phyloP scores from a whole-genome alignment of 2,329 filamentous ascomycete species.

The Didymella segeticola region DNA sequence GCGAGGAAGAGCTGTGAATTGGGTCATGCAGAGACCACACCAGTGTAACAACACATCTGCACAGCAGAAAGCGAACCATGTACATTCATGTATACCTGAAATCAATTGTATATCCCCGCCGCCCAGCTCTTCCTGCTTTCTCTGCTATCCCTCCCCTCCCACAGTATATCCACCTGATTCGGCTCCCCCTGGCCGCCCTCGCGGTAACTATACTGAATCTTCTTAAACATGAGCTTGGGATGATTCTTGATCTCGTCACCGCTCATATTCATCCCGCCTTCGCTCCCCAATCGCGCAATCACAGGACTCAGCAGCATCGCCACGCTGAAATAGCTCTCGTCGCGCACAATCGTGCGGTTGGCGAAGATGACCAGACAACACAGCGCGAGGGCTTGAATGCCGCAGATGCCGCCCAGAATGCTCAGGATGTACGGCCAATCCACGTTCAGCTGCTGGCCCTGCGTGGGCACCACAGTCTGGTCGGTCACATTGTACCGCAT shows the following conservation, averaged over 20 bases:
- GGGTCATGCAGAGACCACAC: too few relatives aligned
- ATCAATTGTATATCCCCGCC: slow-evolving; percentile 31
- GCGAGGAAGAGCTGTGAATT: too few relatives aligned
- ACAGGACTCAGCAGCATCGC: slow-evolving; percentile 39
- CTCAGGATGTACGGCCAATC: slow-evolving; percentile 36
- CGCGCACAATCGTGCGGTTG: slow-evolving; percentile 37
- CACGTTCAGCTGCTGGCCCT: slow-evolving; percentile 33
- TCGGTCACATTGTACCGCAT: slow-evolving; percentile 25
- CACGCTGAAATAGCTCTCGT: slow-evolving; percentile 36
- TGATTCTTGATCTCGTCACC: slow-evolving; percentile 40
- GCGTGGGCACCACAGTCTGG: slow-evolving; percentile 24
- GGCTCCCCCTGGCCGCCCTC: slow-evolving; percentile 33
- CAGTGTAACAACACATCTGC: too few relatives aligned
- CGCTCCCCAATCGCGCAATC: slow-evolving; percentile 28
- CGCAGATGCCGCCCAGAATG: slow-evolving; percentile 31
- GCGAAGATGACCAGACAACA: slow-evolving; percentile 30
- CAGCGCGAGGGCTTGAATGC: slow-evolving; percentile 33
- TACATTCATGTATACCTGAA: slow-evolving; percentile 13
- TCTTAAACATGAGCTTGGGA: slow-evolving; percentile 32
- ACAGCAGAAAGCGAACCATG: too few relatives aligned
- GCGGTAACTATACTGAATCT: slow-evolving; percentile 37
- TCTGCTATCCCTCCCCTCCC: slow-evolving; percentile 28
- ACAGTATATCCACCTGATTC: slow-evolving; percentile 37
- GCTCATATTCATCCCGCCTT: slow-evolving; percentile 35
- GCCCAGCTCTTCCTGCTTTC: slow-evolving; percentile 34